Conservation (phyloP, 1,284 basidiomycete genomes). For the Neolentinus lepideus region DNA sequence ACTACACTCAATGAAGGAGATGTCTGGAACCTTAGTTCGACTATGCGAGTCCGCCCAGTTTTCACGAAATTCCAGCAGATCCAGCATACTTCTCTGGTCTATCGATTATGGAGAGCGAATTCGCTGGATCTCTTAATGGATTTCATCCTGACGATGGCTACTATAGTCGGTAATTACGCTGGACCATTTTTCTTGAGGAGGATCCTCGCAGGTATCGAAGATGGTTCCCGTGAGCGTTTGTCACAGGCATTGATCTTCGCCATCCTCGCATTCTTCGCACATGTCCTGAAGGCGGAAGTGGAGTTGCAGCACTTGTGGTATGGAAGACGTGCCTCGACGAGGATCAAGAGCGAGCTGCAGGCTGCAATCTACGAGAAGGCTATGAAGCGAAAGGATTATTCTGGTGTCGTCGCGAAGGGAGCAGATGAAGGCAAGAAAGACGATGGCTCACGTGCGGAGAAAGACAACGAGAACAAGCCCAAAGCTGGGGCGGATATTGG, state of each 20-base stretch:
- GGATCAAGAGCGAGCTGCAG: slow-evolving; percentile 71
- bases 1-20: slow-evolving; percentile 63
- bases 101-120: slow-evolving; percentile 60
- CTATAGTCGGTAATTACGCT: slow-evolving; percentile 64
- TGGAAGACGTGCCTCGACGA: slow-evolving; percentile 59
- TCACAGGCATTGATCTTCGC: slow-evolving; percentile 62
- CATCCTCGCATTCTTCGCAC: slow-evolving; percentile 53
- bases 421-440: slow-evolving; percentile 30
- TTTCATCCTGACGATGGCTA: slow-evolving; percentile 51
- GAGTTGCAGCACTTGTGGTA: slow-evolving; percentile 79
- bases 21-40: slow-evolving; percentile 65
- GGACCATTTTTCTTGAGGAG: slow-evolving; percentile 24
- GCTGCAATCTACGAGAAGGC: slow-evolving; percentile 88
- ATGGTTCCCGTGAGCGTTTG: no score
- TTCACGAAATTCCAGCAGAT: slow-evolving; percentile 52
- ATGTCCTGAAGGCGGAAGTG: slow-evolving; percentile 53
- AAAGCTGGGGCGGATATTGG: slow-evolving; percentile 67
- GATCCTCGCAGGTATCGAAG: slow-evolving; percentile 24
- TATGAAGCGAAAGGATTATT: slow-evolving; percentile 77
- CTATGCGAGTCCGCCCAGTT: slow-evolving; percentile 58
- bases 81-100: slow-evolving; percentile 44
- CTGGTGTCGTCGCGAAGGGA: slow-evolving; percentile 55
- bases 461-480: slow-evolving; percentile 43
- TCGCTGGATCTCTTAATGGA: slow-evolving; percentile 72
- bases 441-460: slow-evolving; percentile 17